Percentiles rank a stretch among this genome's conserved stretches.
Evolutionary conservation across 2,329 filamentous ascomycete species (phyloP).

Genomic region (Pseudocercospora musae): DNA sequence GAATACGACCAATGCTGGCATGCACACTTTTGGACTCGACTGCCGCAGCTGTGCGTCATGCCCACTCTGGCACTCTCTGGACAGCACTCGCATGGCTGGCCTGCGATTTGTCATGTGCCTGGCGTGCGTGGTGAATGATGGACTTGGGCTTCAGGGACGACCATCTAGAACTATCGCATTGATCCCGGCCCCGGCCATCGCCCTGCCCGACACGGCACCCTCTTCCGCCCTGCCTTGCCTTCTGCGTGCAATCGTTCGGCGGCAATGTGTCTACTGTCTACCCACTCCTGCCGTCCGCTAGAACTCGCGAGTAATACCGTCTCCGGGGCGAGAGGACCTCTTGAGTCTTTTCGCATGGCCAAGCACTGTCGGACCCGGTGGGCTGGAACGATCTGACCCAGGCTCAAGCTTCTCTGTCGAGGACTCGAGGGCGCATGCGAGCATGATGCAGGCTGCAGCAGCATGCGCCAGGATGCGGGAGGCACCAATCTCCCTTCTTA

Average conservation of each 20-base stretch:
- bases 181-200: constrained; percentile 2
- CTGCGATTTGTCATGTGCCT: constrained; percentile 20
- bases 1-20: constrained; percentile 9
- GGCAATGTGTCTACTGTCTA: constrained; percentile 6
- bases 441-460: constrained; percentile 6
- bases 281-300: constrained; percentile 14
- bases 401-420: constrained; percentile 13
- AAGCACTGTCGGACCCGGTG: constrained; percentile 17
- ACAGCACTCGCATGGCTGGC: constrained; percentile 19
- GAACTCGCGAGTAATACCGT: constrained; percentile 21
- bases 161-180: constrained; percentile 10
- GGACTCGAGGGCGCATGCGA: constrained; percentile 10
- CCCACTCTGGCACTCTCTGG: constrained; percentile 2
- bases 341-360: constrained; percentile 14
- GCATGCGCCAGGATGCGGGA: constrained; percentile 5
- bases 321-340: no score
- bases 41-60: constrained; percentile 12
- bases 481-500: constrained; percentile 8
- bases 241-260: constrained; percentile 6
- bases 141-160: constrained; percentile 14
- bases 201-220: constrained; percentile 1
- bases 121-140: constrained; percentile 1
- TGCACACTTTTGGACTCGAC: not conserved
- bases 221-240: not conserved
- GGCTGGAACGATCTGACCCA: constrained; percentile 20